phyloP scores from a whole-genome alignment of 2,329 filamentous ascomycete genomes.

The Eutypella sp. region DNA sequence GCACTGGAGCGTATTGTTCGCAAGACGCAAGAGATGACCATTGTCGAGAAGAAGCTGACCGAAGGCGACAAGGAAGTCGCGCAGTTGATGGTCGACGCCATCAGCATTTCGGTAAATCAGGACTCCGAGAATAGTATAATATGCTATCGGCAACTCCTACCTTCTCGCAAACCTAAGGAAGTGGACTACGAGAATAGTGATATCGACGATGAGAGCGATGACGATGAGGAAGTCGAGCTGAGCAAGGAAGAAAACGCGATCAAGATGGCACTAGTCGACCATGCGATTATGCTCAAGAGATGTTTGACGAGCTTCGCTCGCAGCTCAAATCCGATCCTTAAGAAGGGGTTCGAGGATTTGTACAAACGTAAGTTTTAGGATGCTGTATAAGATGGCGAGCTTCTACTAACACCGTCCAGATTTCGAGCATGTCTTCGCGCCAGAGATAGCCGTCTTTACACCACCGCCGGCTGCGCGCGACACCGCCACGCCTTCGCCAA shows the following conservation, averaged over 20 bases:
- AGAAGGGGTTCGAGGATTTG: conserved; percentile 53
- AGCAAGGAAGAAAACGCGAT: conserved; percentile 69
- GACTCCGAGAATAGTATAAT: conserved; percentile 71
- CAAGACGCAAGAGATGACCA: conserved; percentile 80
- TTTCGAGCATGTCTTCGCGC: conserved; percentile 58
- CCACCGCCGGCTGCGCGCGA: conserved; percentile 42
- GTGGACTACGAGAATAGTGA: conserved; percentile 39
- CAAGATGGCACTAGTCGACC: conserved; percentile 80
- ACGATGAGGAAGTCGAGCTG: conserved; percentile 45
- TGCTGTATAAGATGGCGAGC: conserved; percentile 1
- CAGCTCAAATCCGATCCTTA: conserved; percentile 56
- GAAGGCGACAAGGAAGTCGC: conserved; percentile 69
- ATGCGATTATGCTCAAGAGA: conserved; percentile 81
- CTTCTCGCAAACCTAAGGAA: conserved; percentile 41
- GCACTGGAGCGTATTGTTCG: conserved; percentile 84
- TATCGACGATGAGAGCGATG: conserved; percentile 37
- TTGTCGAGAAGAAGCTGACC: conserved; percentile 67
- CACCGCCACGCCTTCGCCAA: conserved; percentile 38
- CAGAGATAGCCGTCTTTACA: conserved; percentile 60
- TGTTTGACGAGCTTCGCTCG: conserved; percentile 67
- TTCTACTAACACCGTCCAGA: conserved; percentile 34
- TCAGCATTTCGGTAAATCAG: conserved; percentile 72
- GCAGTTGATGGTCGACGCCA: conserved; percentile 66
- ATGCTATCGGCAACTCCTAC: conserved; percentile 70
- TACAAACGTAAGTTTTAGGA: conserved; percentile 52